phyloP scores from a whole-genome alignment of 2,329 filamentous ascomycete species.

The Colletotrichum plurivorum region DNA sequence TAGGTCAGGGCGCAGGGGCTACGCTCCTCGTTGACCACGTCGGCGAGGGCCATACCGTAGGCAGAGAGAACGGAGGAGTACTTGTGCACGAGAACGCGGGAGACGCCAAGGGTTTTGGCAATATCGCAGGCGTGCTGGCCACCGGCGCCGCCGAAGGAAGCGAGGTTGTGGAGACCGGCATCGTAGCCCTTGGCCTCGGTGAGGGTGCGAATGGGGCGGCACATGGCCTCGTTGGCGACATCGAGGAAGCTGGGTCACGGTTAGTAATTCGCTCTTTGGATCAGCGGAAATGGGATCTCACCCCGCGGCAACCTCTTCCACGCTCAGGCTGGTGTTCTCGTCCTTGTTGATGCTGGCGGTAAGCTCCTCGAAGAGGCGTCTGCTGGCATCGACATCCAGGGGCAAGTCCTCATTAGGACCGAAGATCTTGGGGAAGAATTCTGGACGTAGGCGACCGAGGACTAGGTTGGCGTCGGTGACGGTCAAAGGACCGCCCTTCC shows the following conservation, averaged over 20 bases:
- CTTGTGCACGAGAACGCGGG: conserved; percentile 54
- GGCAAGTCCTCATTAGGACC: conserved; percentile 75
- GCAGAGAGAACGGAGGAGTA: conserved; percentile 52
- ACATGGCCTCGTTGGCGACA: conserved; percentile 54
- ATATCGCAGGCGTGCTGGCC: conserved; percentile 59
- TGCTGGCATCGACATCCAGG: conserved; percentile 58
- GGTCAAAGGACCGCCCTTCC: conserved; percentile 78
- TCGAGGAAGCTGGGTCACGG: conserved; percentile 46
- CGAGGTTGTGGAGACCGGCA: conserved; percentile 52
- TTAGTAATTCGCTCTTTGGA: background rate
- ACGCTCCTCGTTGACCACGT: conserved; percentile 52
- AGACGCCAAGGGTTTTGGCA: conserved; percentile 53
- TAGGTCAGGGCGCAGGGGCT: conserved; percentile 47
- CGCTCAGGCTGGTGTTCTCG: conserved; percentile 43
- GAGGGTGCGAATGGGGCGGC: conserved; percentile 51
- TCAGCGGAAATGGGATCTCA: background rate
- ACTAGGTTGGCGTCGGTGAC: conserved; percentile 81
- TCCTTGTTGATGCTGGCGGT: conserved; percentile 58
- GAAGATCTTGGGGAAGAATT: conserved; percentile 82
- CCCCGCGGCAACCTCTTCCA: conserved; percentile 65
- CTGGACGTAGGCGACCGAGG: conserved; percentile 71
- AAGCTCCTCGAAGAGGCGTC: conserved; percentile 58
- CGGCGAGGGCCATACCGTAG: conserved; percentile 57
- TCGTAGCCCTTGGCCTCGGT: conserved; percentile 54
- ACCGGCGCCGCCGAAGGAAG: conserved; percentile 51